These are phyloP conservation scores for Omphalotus guepiniiformis DNA, from an alignment of 768 basidiomycete genomes.

Conservation along the genomic window DNA sequence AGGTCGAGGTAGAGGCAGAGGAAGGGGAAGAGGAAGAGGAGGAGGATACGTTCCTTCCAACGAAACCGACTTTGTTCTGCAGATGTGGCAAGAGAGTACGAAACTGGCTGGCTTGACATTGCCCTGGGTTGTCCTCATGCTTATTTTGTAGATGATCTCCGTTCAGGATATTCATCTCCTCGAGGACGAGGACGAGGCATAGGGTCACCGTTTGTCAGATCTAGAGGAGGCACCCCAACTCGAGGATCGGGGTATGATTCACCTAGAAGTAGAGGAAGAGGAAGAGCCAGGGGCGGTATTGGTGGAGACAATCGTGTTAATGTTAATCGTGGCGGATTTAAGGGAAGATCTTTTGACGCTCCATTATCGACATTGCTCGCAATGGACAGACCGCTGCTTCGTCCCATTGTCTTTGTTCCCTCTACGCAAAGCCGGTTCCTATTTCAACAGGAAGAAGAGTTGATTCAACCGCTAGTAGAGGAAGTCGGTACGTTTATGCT, in stretches of 20 bases:
- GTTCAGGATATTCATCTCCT: slow-evolving; percentile 1
- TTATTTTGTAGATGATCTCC: background rate
- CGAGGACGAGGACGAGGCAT: slow-evolving; percentile 17
- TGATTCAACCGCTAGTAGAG: slow-evolving; percentile 51
- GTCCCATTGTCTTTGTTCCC: slow-evolving; percentile 68
- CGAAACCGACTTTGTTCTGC: slow-evolving; percentile 21
- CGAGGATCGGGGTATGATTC: background rate
- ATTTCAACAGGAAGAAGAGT: slow-evolving; percentile 59
- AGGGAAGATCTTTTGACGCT: slow-evolving; percentile 25
- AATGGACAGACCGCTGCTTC: slow-evolving; percentile 55
- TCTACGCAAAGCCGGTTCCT: slow-evolving; percentile 46
- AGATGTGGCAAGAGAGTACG: slow-evolving; percentile 24
- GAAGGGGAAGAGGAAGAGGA: slow-evolving; percentile 24
- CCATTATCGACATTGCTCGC: slow-evolving; percentile 54
- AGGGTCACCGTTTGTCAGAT: slow-evolving; percentile 11
- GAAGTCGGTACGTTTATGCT: slow-evolving; percentile 39
- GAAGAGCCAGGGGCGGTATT: slow-evolving; percentile 21
- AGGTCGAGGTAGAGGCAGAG: slow-evolving; percentile 23
- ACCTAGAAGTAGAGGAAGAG: slow-evolving; percentile 20
- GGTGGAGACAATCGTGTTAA: slow-evolving; percentile 16
- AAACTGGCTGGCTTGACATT: background rate
- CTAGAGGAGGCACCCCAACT: background rate
- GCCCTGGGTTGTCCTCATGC: background rate
- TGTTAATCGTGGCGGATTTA: slow-evolving; percentile 4
- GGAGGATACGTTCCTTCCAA: slow-evolving; percentile 21